A percentile compares a stretch with the other conserved stretches of the same genome.
Conservation (phyloP, 2,329 filamentous ascomycete species). For the Penicillium freii region DNA sequence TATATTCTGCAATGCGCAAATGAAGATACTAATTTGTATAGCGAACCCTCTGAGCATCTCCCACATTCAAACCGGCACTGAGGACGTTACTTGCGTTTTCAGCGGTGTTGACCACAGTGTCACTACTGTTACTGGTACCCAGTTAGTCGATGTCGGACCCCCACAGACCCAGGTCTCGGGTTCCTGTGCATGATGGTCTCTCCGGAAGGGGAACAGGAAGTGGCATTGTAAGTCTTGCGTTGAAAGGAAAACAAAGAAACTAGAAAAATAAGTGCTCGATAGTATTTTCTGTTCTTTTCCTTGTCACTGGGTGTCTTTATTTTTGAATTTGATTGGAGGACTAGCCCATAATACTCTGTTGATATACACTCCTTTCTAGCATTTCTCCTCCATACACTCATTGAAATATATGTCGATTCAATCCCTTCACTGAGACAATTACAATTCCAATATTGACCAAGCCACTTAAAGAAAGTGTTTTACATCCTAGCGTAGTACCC, state of each 20-base stretch:
- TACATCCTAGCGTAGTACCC: neutral
- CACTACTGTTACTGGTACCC: constrained; percentile 7
- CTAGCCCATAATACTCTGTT: neutral
- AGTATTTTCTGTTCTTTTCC: neutral
- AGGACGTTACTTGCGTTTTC: constrained; percentile 9
- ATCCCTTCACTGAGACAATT: neutral
- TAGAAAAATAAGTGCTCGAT: neutral
- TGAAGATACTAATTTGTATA: constrained; percentile 2
- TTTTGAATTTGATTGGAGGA: neutral
- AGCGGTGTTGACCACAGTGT: constrained; percentile 14
- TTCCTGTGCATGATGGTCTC: neutral
- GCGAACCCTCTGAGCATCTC: constrained; percentile 18
- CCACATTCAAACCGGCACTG: constrained; percentile 8
- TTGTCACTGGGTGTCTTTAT: no score
- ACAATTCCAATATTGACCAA: neutral
- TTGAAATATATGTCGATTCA: neutral
- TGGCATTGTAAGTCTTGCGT: neutral
- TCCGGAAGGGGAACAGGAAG: neutral
- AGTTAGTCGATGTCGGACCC: constrained; percentile 16
- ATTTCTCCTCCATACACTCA: neutral
- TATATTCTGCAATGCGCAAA: neutral
- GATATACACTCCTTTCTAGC: neutral
- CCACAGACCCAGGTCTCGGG: constrained; percentile 15
- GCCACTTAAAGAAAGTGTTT: neutral
- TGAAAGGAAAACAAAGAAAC: neutral